Evolutionary conservation across 169 alveolate species (phyloP).

Genomic region (Blepharisma undulans): DNA sequence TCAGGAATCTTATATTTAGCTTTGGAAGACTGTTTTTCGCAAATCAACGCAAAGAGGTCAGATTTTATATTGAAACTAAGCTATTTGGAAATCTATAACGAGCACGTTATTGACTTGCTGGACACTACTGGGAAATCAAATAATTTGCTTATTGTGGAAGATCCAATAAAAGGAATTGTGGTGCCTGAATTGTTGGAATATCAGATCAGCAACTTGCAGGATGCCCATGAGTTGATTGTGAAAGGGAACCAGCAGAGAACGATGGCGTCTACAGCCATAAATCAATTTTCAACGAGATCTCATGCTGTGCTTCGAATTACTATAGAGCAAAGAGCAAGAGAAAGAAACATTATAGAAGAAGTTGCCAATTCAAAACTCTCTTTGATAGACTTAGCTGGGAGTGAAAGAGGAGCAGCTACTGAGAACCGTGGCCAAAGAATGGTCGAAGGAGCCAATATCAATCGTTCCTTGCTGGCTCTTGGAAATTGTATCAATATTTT

Average conservation of each 20-base stretch:
- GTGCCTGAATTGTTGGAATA: conserved; percentile 88
- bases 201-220: conserved; percentile 72
- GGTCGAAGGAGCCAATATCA: conserved; percentile 95
- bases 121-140: conserved; percentile 67
- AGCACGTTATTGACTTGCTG: conserved; percentile 90
- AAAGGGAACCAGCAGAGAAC: conserved; percentile 91
- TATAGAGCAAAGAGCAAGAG: conserved; percentile 80
- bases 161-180: conserved; percentile 90
- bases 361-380: conserved; percentile 84
- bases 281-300: conserved; percentile 87
- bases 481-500: conserved; percentile 94
- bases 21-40: conserved; percentile 83
- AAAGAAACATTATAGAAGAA: conserved; percentile 71
- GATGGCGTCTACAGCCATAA: conserved; percentile 93
- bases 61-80: conserved; percentile 18
- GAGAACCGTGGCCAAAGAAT: conserved; percentile 87
- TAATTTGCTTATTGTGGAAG: conserved; percentile 90
- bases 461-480: conserved; percentile 90
- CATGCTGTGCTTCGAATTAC: conserved; percentile 88
- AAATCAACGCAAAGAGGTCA: conserved; percentile 76
- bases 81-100: conserved; percentile 93
- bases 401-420: conserved; percentile 91
- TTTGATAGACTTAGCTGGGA: conserved; percentile 93
- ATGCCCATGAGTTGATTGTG: conserved; percentile 83
- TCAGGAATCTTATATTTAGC: conserved; percentile 91